Base-by-base conservation (phyloP, 139 green algal genomes). In the Asterochloris sp. region DNA sequence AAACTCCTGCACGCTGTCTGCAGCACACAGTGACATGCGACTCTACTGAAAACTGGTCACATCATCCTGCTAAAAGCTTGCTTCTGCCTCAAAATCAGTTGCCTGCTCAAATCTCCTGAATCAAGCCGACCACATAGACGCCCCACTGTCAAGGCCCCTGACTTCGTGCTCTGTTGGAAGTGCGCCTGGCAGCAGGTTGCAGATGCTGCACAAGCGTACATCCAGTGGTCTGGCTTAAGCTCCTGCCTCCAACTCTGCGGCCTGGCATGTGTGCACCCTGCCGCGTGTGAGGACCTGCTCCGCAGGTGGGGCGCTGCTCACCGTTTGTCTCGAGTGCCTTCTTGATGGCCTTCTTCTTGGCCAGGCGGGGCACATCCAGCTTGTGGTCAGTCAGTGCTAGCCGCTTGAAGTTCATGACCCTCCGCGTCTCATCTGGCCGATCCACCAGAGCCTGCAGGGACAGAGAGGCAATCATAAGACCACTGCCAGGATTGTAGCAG, bases 381-480 rank as follows among this genome's bases (percentile, higher is more conserved):
- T 94, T 98, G 85, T 96, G 91, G 89, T 98, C 94, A 54, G 97
- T 99, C 60, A 99, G 87, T 11, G 90, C 85, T 78, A 99, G 85
- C 79, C 97, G 92, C 92, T 98, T 98, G 91, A 99, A 96, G 93
- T 93, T 95, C 74, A 93, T 83, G 47, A 95, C 84, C 26, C 86
- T 82, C 77, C 94, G 86, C 29, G 90, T 87, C 83, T 90, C 84
- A 84, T 92, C 92, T 29, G 96, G 96, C 62, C 90, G 85, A 86
- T 99, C 97, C 0, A 99, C 90, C 74, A 99, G 89, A 16, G 93
- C 97, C 96, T 98, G 89, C 15, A 85, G 67, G 66, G 19, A 21
- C 66, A 26, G 4, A 21, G 21, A 73, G 66, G 66, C 66, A 2
- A 73, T 2, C 21, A 73, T 21, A 9, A 24, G 66, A 21, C 4